Evolutionary conservation across 768 basidiomycete species (phyloP), one percentile per base, ranked within the genome.

Genomic region (Leccinum ochraceum): DNA sequence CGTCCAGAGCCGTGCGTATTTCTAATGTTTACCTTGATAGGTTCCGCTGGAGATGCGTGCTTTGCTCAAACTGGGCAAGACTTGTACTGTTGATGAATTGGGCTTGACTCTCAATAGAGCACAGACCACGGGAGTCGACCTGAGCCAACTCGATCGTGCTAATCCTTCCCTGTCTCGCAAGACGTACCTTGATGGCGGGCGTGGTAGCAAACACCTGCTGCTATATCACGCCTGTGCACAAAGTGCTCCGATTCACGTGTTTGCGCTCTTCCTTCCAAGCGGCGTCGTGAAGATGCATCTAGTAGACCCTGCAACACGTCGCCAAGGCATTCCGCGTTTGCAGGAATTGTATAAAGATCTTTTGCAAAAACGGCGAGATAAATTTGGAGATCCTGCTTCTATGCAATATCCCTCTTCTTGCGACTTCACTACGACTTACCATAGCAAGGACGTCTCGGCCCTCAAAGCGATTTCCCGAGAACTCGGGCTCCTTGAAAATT

Each of bases 381-480:
- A 65, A 11, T 77, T 77, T 62, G 81, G 79, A 44, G 60, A 73
- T 36, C 77, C 75, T 58, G 72, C 69, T 58, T 82, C 88, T 0
- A 73, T 95, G 63, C 69, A 73, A 2, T 98, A 98, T 74, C 86
- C 88, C 0, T 72, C 80, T 6, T 71, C 81, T 13, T 80, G 82
- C 57, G 81, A 88, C 16, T 88, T 90, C 68, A 77, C 78, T 10
- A 84, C 86, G 11, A 79, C 84, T 6, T 96, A 96, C 74, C 92
- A 97, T 66, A 82, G 81, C 60, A 90, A 82, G 63, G 93, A 95
- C 59, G 73, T 76, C 1, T 86, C 88, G 0, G 97, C 95, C 3
- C 76, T 98, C 58, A 93, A 90, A 63, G 89, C 92, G 2, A 79
- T 99, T 56, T 94, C 92, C 11, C 86, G 92, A 37, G 96, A 98